Base-by-base conservation (phyloP, 805 yeast species). In the Saccharomycopsis guyanensis region DNA sequence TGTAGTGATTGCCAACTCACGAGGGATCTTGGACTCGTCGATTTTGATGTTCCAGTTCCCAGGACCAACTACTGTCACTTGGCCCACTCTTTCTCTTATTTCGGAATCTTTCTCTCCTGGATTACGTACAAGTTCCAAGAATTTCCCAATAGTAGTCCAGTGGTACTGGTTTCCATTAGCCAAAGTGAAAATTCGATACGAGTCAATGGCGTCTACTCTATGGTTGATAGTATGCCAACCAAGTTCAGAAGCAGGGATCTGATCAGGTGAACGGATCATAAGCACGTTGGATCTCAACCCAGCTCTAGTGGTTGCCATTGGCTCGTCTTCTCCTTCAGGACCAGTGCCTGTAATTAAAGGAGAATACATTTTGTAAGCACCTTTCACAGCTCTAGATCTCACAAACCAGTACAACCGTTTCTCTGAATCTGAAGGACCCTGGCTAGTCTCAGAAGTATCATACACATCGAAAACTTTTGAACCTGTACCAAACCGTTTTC, bases 161-260 rank as follows among this genome's bases (percentile, higher is more conserved):
- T 80, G 85, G 55, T 77, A 79, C 3, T 75, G 73, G 41, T 58
- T 54, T 7, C 85, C 85, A 57, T 79, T 81, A 2, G 79, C 69
- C 40, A 80, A 65, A 36, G 73, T 72, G 59, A 80, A 80, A 67
- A 74, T 66, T 54, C 84, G 66, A 59, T 78, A 79, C 51, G 73
- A 66, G 55, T 78, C 85, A 33, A 69, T 66, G 2, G 81, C 82
- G 58, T 78, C 85, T 19, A 76, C 82, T 42, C 73, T 61, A 55
- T 78, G 83, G 47, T 70, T 70, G 33, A 79, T 68, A 25, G 75
- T 66, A 58, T 78, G 83, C 81, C 83, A 75, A 12, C 85, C 85
- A 31, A 78, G 65, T 57, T 78, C 82, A 27, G 76, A 63, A 45
- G 68, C 73, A 8, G 78, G 72, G 3, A 65, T 70, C 27, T 57